Percentiles rank a stretch among this genome's conserved stretches.
Evolutionary conservation across 2,329 filamentous ascomycete genomes (phyloP).

Genomic region (Nemania sp.): DNA sequence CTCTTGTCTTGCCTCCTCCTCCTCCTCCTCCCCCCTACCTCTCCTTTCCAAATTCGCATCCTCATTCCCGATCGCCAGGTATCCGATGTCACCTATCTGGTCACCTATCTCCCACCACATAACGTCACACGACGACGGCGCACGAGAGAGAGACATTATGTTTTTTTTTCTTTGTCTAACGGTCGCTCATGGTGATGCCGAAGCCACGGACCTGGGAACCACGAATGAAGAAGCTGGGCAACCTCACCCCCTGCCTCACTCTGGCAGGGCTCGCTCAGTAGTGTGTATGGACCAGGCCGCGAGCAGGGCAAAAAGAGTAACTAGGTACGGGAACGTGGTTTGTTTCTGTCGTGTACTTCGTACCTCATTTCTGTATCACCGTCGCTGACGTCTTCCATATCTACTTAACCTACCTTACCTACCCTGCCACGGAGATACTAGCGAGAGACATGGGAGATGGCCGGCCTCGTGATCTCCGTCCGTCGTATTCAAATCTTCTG

Average conservation of each 20-base stretch:
- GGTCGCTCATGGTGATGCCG: conserved; percentile 24
- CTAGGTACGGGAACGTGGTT: not conserved
- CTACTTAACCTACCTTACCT: too few relatives aligned
- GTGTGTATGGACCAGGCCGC: too few relatives aligned
- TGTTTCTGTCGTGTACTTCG: not conserved
- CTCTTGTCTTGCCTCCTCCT: too few relatives aligned
- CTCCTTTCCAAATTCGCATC: not conserved
- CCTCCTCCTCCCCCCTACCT: too few relatives aligned
- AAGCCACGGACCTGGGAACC: conserved; percentile 26
- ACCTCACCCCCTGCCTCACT: not conserved
- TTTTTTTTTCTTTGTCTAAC: conserved; percentile 22
- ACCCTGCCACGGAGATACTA: conserved; percentile 1
- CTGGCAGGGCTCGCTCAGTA: too few relatives aligned
- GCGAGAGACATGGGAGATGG: not conserved
- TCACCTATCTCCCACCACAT: conserved; percentile 15
- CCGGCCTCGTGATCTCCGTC: conserved; percentile 8
- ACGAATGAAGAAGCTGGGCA: not conserved
- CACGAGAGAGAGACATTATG: not conserved
- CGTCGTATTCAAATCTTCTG: conserved; percentile 8
- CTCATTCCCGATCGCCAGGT: conserved; percentile 15
- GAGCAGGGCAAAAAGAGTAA: too few relatives aligned
- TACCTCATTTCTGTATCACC: not conserved
- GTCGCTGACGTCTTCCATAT: not conserved
- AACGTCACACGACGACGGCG: conserved; percentile 7
- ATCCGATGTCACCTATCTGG: conserved; percentile 7